These are phyloP conservation scores for Aethionema arabicum DNA, from an alignment of 345 rosid species.

Conservation along the genomic window DNA sequence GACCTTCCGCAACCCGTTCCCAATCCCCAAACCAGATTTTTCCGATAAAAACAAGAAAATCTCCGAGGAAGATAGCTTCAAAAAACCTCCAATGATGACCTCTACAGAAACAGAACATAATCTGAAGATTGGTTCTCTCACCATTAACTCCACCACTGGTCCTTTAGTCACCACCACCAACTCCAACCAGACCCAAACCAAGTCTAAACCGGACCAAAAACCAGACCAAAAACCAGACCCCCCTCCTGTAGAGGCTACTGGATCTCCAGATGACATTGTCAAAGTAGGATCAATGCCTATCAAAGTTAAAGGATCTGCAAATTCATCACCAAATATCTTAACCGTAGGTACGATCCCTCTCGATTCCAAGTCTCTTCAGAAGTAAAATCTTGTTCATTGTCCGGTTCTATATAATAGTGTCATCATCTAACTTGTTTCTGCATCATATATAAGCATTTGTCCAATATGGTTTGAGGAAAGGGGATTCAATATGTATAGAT, in stretches of 20 bases:
- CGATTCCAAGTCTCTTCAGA: conserved; percentile 45
- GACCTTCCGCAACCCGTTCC: conserved; percentile 46
- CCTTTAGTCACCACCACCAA: conserved; percentile 3
- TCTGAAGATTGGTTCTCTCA: conserved; percentile 26
- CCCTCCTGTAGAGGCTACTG: conserved; percentile 14
- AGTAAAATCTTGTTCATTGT: not conserved
- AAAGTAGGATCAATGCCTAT: conserved; percentile 71
- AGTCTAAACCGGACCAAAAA: conserved; percentile 15
- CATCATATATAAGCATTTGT: not conserved
- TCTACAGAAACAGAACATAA: conserved; percentile 9
- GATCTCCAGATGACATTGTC: conserved; percentile 36
- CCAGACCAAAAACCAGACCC: not conserved
- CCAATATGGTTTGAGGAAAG: not conserved
- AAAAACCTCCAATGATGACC: conserved; percentile 14
- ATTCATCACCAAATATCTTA: conserved; percentile 41
- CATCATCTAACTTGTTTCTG: not conserved
- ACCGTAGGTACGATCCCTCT: conserved; percentile 60
- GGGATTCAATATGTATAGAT: not conserved
- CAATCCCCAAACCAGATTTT: conserved; percentile 46
- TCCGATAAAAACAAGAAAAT: conserved; percentile 35
- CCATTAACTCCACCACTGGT: conserved; percentile 20
- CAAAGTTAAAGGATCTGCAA: conserved; percentile 53
- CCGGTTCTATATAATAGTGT: not conserved
- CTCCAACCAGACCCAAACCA: conserved; percentile 37
- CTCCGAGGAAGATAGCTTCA: conserved; percentile 8